Conservation (phyloP, 2,329 filamentous ascomycete genomes). For the Cadophora sp. region DNA sequence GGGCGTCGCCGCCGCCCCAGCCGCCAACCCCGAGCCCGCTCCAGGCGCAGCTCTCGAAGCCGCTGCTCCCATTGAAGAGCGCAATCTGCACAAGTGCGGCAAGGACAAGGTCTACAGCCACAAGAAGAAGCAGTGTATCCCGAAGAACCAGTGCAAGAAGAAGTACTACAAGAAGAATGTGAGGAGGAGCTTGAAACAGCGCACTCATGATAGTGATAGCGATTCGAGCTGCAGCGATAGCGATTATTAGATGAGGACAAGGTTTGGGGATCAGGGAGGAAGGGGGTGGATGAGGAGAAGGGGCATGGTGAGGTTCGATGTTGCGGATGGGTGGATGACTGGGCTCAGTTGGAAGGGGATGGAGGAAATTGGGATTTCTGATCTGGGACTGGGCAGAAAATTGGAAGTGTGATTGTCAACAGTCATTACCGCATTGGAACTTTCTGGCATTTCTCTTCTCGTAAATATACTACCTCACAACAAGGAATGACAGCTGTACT, state of each 20-base stretch:
- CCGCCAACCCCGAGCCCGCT: neutral
- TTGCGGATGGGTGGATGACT: too few species aligned
- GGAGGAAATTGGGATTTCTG: too few species aligned
- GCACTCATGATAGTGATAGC: neutral
- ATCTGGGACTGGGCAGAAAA: neutral
- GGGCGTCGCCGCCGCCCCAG: neutral
- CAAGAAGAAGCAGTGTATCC: conserved; percentile 8
- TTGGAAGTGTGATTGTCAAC: neutral
- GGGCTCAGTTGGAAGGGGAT: neutral
- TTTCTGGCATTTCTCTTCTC: neutral
- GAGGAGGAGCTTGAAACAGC: neutral
- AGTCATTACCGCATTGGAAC: neutral
- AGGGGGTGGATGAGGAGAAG: neutral
- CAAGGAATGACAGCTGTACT: neutral
- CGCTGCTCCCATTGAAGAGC: neutral
- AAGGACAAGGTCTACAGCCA: neutral
- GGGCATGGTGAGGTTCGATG: too few species aligned
- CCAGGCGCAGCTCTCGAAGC: neutral
- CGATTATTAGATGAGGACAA: neutral
- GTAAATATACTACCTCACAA: neutral
- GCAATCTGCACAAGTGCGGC: neutral
- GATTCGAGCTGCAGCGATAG: neutral
- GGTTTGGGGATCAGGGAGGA: neutral
- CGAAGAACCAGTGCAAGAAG: conserved; percentile 1
- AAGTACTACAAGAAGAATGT: conserved; percentile 5